Evolutionary conservation across 768 basidiomycete genomes (phyloP), one percentile per base, ranked within the genome.

Genomic region (Lactifluus volemus): DNA sequence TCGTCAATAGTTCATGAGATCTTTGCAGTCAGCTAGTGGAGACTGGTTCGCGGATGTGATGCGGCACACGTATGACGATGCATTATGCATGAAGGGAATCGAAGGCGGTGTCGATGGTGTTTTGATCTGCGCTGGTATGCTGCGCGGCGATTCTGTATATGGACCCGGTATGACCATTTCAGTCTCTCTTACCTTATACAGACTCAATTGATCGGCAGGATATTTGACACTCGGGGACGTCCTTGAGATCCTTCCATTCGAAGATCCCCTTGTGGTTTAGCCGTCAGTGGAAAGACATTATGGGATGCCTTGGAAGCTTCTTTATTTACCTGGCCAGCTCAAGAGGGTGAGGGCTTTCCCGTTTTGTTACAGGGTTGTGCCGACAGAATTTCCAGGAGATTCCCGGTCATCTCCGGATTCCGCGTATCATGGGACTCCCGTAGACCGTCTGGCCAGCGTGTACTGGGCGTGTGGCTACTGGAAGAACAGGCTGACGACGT

Each of bases 31-130:
- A 11, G 82, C 84, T 4, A 78, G 81, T 17, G 82, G 81, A 15
- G 89, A 96, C 68, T 92, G 89, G 88, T 84, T 94, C 63, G 86
- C 91, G 1, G 93, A 96, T 70, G 82, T 94, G 39, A 70, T 92
- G 45, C 75, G 88, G 64, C 88, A 93, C 71, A 83, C 89, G 0
- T 97, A 92, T 65, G 89, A 92, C 59, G 87, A 88, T 58, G 78
- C 80, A 0, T 74, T 86, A 30, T 79, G 78, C 52, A 72, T 84
- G 67, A 78, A 81, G 66, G 83, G 77, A 21, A 77, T 64, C 25
- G 15, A 76, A 54, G 81, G 79, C 11, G 89, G 84, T 2, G 83
- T 89, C 0, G 90, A 95, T 68, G 89, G 84, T 0, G 89, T 89
- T 10, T 77, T 96, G 55, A 81, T 94, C 30, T 88, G 84, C 66